These are phyloP conservation scores for Fusarium sp. DNA, from an alignment of 2,329 filamentous ascomycete genomes.

Conservation along the genomic window DNA sequence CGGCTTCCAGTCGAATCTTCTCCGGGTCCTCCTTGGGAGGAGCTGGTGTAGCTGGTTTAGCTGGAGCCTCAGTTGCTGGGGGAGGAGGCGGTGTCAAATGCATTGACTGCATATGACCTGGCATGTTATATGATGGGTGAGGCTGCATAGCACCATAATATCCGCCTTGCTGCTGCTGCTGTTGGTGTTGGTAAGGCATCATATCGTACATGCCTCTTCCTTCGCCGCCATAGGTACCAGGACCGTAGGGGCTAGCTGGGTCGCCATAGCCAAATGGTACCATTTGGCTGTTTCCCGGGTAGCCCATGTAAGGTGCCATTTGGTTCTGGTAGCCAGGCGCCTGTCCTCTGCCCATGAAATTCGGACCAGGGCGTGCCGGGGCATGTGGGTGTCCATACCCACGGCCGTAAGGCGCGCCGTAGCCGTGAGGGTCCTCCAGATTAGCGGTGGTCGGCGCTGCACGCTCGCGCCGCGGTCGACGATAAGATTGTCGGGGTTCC, in stretches of 20 bases:
- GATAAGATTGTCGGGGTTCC: conserved; percentile 31
- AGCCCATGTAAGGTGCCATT: conserved; percentile 55
- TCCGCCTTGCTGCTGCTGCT: conserved; percentile 31
- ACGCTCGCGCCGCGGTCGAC: conserved; percentile 37
- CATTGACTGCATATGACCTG: conserved; percentile 52
- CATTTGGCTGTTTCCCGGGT: conserved; percentile 54
- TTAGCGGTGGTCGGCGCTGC: conserved; percentile 60
- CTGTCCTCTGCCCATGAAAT: conserved; percentile 46
- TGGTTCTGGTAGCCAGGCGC: conserved; percentile 57
- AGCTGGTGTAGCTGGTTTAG: conserved; percentile 54
- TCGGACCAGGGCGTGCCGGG: conserved; percentile 17
- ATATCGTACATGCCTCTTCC: conserved; percentile 57
- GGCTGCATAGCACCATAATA: conserved; percentile 47
- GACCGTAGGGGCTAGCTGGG: conserved; percentile 54
- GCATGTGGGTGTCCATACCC: conserved; percentile 40
- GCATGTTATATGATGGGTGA: conserved; percentile 42
- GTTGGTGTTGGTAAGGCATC: conserved; percentile 57
- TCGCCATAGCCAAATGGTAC: conserved; percentile 55
- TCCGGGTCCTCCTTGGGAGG: conserved; percentile 61
- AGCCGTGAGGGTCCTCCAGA: conserved; percentile 73
- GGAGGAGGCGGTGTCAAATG: conserved; percentile 54
- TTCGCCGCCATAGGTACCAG: conserved; percentile 51
- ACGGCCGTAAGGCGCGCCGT: conserved; percentile 55
- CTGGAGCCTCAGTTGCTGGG: conserved; percentile 47
- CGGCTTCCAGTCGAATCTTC: conserved; percentile 68